Percentiles rank a stretch among this genome's conserved stretches.
Conservation (phyloP, 2,329 filamentous ascomycete genomes). For the Botrytis cinerea region DNA sequence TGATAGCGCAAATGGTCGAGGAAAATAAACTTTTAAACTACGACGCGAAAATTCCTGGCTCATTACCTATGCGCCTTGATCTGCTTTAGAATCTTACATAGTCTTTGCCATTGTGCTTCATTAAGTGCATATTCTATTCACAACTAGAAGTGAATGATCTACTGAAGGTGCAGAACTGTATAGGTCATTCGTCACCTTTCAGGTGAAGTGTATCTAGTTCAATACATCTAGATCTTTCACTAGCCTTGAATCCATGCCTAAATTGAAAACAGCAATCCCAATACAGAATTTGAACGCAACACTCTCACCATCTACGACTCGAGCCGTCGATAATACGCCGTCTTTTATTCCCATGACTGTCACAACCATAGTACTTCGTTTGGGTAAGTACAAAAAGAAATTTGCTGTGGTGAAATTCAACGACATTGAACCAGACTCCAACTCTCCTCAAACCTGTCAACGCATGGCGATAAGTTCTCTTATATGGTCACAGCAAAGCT, state of each 20-base stretch:
- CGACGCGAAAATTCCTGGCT: too few species aligned
- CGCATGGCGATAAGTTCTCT: too few species aligned
- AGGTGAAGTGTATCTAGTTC: background rate
- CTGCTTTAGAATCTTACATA: background rate
- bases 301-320: background rate
- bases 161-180: background rate
- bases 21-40: background rate
- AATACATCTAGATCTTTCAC: background rate
- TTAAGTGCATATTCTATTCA: background rate
- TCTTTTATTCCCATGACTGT: background rate
- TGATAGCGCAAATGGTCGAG: background rate
- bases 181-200: background rate
- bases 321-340: background rate
- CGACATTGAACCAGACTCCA: too few species aligned
- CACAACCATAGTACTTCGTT: background rate
- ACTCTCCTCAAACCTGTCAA: background rate
- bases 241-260: too few species aligned
- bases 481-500: background rate
- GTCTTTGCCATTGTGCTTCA: background rate
- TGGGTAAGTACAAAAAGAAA: background rate
- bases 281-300: background rate
- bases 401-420: background rate
- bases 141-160: background rate
- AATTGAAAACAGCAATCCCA: background rate
- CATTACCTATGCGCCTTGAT: too few species aligned